Evolutionary conservation across 148 eudicot genomes (phyloP).

Genomic region (Spergularia bocconei): DNA sequence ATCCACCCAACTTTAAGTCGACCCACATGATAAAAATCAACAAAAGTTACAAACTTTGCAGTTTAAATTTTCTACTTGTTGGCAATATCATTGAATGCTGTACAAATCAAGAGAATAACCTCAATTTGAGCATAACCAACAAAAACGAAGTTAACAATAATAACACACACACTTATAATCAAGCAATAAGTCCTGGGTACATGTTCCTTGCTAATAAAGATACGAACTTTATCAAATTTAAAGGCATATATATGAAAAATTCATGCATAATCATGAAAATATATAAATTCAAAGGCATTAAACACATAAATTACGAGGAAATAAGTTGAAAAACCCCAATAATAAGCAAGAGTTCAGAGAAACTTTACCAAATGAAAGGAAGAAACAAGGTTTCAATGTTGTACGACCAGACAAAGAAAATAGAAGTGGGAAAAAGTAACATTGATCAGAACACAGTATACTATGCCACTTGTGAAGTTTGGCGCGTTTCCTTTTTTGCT

Average conservation of each 20-base stretch:
- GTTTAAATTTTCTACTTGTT: background rate
- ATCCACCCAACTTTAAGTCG: too few relatives aligned
- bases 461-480: background rate
- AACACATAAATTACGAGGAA: background rate
- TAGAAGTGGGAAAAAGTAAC: background rate
- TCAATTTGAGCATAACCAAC: too few relatives aligned
- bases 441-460: background rate
- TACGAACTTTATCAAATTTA: background rate
- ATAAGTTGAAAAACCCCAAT: background rate
- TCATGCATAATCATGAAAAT: background rate
- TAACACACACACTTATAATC: background rate
- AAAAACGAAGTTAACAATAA: too few relatives aligned
- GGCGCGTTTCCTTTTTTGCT: background rate
- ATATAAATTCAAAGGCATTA: background rate
- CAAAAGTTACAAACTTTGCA: background rate
- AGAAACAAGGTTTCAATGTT: background rate
- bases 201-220: background rate
- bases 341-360: background rate
- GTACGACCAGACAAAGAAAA: background rate
- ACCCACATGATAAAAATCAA: background rate
- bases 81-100: conserved; percentile 5
- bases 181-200: background rate
- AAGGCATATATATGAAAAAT: too few relatives aligned
- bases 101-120: background rate
- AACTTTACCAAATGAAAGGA: background rate